Conservation (phyloP, 805 yeast genomes). For the Deakozyma indianensis region DNA sequence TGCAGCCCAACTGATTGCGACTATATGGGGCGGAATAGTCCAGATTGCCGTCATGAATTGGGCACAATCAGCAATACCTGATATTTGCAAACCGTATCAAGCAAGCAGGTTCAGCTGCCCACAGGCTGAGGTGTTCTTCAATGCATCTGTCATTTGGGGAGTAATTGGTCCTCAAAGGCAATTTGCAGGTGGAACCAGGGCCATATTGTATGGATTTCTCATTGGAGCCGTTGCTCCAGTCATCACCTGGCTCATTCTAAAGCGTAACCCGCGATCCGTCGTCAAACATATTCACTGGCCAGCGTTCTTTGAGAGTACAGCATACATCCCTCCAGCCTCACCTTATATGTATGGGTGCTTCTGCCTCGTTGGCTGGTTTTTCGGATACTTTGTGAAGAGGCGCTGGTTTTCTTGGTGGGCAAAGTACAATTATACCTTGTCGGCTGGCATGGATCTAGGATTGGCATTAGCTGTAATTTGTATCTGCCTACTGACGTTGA, state of each 20-base stretch:
- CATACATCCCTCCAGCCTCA: constrained; percentile 61
- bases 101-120: constrained; percentile 35
- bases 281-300: constrained; percentile 45
- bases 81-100: constrained; percentile 31
- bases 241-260: constrained; percentile 25
- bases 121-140: constrained; percentile 30
- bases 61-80: constrained; percentile 24
- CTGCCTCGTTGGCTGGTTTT: constrained; percentile 38
- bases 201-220: constrained; percentile 43
- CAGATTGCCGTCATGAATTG: constrained; percentile 30
- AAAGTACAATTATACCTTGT: constrained; percentile 52
- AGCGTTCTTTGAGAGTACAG: constrained; percentile 46
- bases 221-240: constrained; percentile 38
- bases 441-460: constrained; percentile 55
- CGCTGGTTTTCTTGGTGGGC: constrained; percentile 60
- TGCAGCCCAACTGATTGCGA: constrained; percentile 32
- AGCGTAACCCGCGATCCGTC: constrained; percentile 26
- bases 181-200: constrained; percentile 40
- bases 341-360: constrained; percentile 50
- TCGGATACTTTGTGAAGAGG: constrained; percentile 43
- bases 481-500: constrained; percentile 37
- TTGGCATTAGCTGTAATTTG: constrained; percentile 48
- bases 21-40: constrained; percentile 30
- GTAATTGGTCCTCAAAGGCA: constrained; percentile 47
- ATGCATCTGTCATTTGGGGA: constrained; percentile 53